Percentiles rank a stretch among this genome's conserved stretches.
phyloP scores from a whole-genome alignment of 495 filamentous ascomycete genomes.

The Penicillium turbatum region DNA sequence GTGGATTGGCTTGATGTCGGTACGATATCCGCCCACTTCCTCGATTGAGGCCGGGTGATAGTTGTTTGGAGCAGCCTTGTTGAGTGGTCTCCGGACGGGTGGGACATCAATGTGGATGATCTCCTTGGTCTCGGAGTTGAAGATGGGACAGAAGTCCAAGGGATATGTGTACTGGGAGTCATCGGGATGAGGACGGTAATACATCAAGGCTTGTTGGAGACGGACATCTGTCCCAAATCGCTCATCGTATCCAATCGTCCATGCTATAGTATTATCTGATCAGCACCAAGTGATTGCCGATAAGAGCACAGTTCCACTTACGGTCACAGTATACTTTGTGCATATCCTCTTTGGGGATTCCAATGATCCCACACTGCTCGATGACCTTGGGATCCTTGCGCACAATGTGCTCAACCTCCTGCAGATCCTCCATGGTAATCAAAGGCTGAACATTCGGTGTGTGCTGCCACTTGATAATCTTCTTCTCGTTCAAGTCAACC shows the following conservation, averaged over 20 bases:
- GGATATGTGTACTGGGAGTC: conserved; percentile 90
- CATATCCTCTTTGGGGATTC: conserved; percentile 85
- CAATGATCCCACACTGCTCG: conserved; percentile 83
- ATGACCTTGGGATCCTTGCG: conserved; percentile 84
- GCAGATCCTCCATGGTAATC: conserved; percentile 93
- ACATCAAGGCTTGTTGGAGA: conserved; percentile 92
- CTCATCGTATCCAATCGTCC: conserved; percentile 96
- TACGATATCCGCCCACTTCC: conserved; percentile 70
- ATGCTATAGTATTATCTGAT: conserved; percentile 49
- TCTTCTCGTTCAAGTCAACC: conserved; percentile 68
- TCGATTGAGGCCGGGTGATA: conserved; percentile 75
- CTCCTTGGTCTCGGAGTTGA: conserved; percentile 74
- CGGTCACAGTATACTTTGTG: conserved; percentile 88
- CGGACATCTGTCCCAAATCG: conserved; percentile 76
- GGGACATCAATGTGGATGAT: conserved; percentile 91
- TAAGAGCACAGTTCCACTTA: conserved; percentile 38
- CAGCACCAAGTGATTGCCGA: background rate
- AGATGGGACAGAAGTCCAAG: conserved; percentile 93
- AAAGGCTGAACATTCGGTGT: conserved; percentile 81
- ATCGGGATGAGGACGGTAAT: conserved; percentile 83
- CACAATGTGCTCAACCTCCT: conserved; percentile 76
- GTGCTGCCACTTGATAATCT: conserved; percentile 71
- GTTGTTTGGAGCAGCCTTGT: conserved; percentile 69
- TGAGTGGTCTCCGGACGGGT: conserved; percentile 70
- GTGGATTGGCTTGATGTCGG: conserved; percentile 84